Percentiles rank a stretch among this genome's conserved stretches.
These are phyloP conservation scores for Arthrobotrys pseudoclavata DNA, from an alignment of 2,329 filamentous ascomycete species.

Conservation along the genomic window DNA sequence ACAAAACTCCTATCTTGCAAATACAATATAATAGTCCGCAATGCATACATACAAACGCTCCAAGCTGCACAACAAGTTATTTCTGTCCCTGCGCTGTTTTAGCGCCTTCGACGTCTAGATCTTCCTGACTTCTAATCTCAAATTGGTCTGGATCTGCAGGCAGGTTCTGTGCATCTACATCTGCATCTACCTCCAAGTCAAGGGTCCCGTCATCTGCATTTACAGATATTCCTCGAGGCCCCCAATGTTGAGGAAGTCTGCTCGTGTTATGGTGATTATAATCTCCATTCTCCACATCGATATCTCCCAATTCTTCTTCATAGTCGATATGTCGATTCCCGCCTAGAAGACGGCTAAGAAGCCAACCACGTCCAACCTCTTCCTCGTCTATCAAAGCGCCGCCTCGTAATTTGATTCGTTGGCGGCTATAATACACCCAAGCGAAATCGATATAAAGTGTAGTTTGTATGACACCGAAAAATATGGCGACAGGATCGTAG, in stretches of 20 bases:
- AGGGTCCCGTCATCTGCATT: constrained; percentile 75
- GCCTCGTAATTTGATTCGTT: constrained; percentile 90
- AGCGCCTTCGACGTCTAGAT: background rate
- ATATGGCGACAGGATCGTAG: constrained; percentile 78
- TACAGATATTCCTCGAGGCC: constrained; percentile 75
- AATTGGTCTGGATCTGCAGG: constrained; percentile 66
- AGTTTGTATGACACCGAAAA: constrained; percentile 88
- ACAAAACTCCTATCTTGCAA: no score
- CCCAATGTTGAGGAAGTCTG: constrained; percentile 72
- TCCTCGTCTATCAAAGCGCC: constrained; percentile 86
- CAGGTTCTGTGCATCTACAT: constrained; percentile 66
- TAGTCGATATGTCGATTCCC: constrained; percentile 68
- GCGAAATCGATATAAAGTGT: constrained; percentile 93
- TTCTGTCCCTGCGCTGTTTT: background rate
- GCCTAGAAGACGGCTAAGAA: constrained; percentile 83
- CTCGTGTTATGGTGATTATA: constrained; percentile 61
- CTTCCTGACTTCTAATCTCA: background rate
- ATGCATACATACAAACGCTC: no score
- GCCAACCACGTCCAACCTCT: constrained; percentile 86
- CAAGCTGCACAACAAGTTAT: no score
- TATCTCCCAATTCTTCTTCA: constrained; percentile 75
- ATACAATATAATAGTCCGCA: no score
- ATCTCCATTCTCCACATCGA: constrained; percentile 69
- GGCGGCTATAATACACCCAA: constrained; percentile 95
- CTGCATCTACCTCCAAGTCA: constrained; percentile 69